These are phyloP conservation scores for Aristolochia californica DNA, from an alignment of 164 flowering plant species.

Conservation along the genomic window DNA sequence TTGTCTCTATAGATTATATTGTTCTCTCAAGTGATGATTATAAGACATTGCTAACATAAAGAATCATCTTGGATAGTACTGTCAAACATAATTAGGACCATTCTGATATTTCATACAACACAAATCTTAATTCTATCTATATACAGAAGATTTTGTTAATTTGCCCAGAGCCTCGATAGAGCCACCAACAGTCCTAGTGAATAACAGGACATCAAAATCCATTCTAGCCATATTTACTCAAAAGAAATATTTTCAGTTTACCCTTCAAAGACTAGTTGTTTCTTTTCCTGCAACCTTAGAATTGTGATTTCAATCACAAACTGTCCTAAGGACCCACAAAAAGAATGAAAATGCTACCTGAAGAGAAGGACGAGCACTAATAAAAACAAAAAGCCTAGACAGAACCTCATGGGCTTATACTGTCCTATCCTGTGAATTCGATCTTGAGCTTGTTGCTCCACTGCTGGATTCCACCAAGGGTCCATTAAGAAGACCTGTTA, in stretches of 20 bases:
- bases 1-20: too few relatives aligned
- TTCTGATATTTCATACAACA: too few relatives aligned
- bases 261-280: constrained; percentile 93
- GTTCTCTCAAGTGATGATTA: too few relatives aligned
- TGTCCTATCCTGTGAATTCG: constrained; percentile 95
- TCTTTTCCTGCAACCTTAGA: constrained; percentile 86
- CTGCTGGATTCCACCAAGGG: constrained; percentile 99
- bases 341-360: constrained; percentile 1
- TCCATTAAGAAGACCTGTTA: constrained; percentile 98
- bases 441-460: constrained; percentile 94
- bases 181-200: constrained; percentile 83
- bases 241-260: constrained; percentile 15
- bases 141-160: constrained; percentile 58
- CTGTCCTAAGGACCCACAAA: constrained; percentile 36
- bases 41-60: too few relatives aligned
- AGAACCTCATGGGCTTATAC: constrained; percentile 88
- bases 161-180: constrained; percentile 63
- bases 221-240: not conserved
- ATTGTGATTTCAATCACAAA: constrained; percentile 76
- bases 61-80: too few relatives aligned
- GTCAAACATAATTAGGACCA: too few relatives aligned
- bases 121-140: too few relatives aligned
- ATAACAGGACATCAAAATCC: not conserved
- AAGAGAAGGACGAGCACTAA: not conserved
- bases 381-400: not conserved